Percentiles rank a stretch among this genome's conserved stretches.
Conservation (phyloP, 345 rosid genomes). For the Hirschfeldia incana region DNA sequence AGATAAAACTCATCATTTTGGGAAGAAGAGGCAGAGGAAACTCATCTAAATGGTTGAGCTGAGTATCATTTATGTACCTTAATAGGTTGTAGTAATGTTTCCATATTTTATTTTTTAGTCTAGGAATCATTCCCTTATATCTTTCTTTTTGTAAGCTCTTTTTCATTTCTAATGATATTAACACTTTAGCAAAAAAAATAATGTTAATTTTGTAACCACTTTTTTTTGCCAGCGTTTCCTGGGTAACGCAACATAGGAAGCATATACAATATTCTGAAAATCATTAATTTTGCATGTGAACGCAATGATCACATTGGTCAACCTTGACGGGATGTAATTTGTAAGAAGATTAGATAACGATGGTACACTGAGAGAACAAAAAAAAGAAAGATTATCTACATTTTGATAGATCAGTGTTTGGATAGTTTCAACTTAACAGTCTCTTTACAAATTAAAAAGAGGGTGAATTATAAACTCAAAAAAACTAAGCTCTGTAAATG, state of each 20-base stretch:
- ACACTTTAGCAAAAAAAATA: not conserved
- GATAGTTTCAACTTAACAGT: not conserved
- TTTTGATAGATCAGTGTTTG: slow-evolving; percentile 1
- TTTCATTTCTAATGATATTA: too few relatives aligned
- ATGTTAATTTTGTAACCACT: not conserved
- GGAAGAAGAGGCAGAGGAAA: too few relatives aligned
- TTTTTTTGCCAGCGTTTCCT: too few relatives aligned
- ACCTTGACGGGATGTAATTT: not conserved
- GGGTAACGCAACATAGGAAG: not conserved
- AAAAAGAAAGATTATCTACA: not conserved
- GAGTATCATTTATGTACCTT: too few relatives aligned
- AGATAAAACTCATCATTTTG: too few relatives aligned
- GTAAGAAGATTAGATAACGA: not conserved
- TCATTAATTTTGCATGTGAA: slow-evolving; percentile 17
- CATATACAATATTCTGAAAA: not conserved
- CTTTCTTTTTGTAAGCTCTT: too few relatives aligned
- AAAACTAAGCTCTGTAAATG: not conserved
- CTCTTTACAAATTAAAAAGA: not conserved
- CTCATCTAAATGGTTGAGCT: too few relatives aligned
- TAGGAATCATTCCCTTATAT: too few relatives aligned
- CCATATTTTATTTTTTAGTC: too few relatives aligned
- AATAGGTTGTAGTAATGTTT: too few relatives aligned
- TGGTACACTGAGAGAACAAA: not conserved
- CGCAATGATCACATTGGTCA: slow-evolving; percentile 12
- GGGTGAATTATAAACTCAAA: not conserved